Evolutionary conservation across 2,329 filamentous ascomycete genomes (phyloP).

Genomic region (Acarospora socialis): DNA sequence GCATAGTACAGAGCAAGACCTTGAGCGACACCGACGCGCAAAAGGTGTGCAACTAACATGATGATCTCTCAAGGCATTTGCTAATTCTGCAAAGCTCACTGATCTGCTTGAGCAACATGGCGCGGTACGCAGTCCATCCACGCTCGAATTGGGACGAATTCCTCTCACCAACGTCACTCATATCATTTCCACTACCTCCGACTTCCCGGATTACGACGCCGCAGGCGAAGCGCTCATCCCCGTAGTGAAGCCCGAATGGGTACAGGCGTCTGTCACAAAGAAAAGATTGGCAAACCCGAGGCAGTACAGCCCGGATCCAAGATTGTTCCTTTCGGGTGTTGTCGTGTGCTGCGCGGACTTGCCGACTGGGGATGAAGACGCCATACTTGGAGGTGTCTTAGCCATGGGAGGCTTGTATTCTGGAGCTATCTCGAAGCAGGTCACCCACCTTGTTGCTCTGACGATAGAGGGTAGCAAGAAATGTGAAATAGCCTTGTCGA

Average conservation of each 20-base stretch:
- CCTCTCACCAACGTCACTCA: slow-evolving; percentile 41
- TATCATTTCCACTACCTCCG: slow-evolving; percentile 62
- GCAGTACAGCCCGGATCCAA: slow-evolving; percentile 79
- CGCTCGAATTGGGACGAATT: slow-evolving; percentile 24
- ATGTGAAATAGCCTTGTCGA: slow-evolving; percentile 47
- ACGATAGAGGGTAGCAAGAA: slow-evolving; percentile 61
- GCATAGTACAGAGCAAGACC: slow-evolving; percentile 30
- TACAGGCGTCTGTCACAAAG: slow-evolving; percentile 54
- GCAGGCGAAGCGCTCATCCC: slow-evolving; percentile 66
- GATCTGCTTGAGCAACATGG: slow-evolving; percentile 33
- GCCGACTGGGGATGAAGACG: slow-evolving; percentile 74
- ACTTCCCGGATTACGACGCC: slow-evolving; percentile 75
- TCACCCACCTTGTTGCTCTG: slow-evolving; percentile 81
- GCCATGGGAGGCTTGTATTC: slow-evolving; percentile 79
- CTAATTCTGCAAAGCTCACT: slow-evolving; percentile 26
- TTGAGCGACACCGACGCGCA: slow-evolving; percentile 26
- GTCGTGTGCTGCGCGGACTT: slow-evolving; percentile 72
- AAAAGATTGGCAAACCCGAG: slow-evolving; percentile 62
- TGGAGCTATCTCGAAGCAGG: slow-evolving; percentile 53
- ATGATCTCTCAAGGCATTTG: neutral
- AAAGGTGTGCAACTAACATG: slow-evolving; percentile 22
- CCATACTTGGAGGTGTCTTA: slow-evolving; percentile 76
- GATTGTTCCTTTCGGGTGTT: slow-evolving; percentile 78
- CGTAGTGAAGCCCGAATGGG: slow-evolving; percentile 72
- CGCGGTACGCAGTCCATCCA: slow-evolving; percentile 30